Conservation (phyloP, 2,329 filamentous ascomycete genomes). For the Dichotomopilus funicola region DNA sequence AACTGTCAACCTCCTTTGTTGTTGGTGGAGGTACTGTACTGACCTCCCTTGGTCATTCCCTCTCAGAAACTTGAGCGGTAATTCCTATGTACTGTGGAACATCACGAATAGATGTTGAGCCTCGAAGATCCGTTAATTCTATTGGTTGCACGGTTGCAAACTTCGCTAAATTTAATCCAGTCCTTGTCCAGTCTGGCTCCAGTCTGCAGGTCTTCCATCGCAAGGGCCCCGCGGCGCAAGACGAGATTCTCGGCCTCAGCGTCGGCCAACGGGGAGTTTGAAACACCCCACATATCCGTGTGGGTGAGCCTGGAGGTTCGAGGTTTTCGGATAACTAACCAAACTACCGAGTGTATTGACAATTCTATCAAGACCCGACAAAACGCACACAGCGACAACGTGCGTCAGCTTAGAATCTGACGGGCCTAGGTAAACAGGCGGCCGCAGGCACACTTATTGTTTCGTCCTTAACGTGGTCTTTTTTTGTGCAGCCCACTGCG, state of each 20-base stretch:
- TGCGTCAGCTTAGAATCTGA: constrained; percentile 1
- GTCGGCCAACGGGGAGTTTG: constrained; percentile 12
- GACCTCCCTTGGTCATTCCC: no score
- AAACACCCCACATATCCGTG: constrained; percentile 14
- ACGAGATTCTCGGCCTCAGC: constrained; percentile 2
- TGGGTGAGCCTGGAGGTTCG: background rate
- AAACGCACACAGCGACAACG: background rate
- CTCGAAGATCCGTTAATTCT: no score
- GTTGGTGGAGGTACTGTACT: no score
- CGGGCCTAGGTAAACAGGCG: background rate
- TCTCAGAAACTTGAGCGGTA: no score
- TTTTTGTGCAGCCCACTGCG: background rate
- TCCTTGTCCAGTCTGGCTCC: no score
- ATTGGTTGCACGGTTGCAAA: no score
- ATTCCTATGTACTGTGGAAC: no score
- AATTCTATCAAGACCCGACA: background rate
- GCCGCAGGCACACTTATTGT: constrained; percentile 5
- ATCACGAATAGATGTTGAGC: no score
- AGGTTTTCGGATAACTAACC: background rate
- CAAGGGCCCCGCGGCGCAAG: constrained; percentile 7
- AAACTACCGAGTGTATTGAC: background rate
- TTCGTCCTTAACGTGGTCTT: constrained; percentile 1
- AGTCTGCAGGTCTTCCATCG: background rate
- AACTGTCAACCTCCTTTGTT: no score
- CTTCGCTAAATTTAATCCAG: no score